Percentiles rank a stretch among this genome's conserved stretches.
phyloP scores from a whole-genome alignment of 2,329 filamentous ascomycete genomes.

The Waltergamsia citrina region DNA sequence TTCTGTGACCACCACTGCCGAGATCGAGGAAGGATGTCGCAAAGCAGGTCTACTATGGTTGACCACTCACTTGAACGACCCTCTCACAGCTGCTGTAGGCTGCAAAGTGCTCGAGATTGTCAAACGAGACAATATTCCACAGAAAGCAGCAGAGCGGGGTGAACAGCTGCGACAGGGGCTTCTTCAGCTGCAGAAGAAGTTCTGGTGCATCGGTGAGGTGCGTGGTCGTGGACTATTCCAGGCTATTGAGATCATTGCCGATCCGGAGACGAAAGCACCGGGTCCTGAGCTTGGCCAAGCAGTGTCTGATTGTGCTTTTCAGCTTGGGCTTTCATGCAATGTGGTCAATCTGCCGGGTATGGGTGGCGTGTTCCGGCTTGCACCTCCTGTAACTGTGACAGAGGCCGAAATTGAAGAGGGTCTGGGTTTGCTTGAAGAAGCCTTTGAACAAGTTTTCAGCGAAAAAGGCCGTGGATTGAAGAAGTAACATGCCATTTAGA shows the following conservation, averaged over 20 bases:
- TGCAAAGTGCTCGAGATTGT: slow-evolving; percentile 46
- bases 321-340: slow-evolving; percentile 47
- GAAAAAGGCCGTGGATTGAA: too few relatives aligned
- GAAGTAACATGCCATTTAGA: too few relatives aligned
- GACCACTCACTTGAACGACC: slow-evolving; percentile 48
- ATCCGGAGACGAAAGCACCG: slow-evolving; percentile 35
- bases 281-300: slow-evolving; percentile 34
- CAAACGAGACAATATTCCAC: slow-evolving; percentile 38
- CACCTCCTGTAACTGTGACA: slow-evolving; percentile 49
- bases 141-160: slow-evolving; percentile 32
- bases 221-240: slow-evolving; percentile 48
- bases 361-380: slow-evolving; percentile 48
- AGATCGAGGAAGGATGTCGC: slow-evolving; percentile 37
- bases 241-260: slow-evolving; percentile 47
- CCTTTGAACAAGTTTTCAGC: slow-evolving; percentile 22
- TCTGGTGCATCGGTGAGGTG: slow-evolving; percentile 53
- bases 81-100: slow-evolving; percentile 41
- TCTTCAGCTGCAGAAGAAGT: slow-evolving; percentile 33
- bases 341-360: slow-evolving; percentile 43
- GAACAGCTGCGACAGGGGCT: slow-evolving; percentile 35
- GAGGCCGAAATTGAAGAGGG: slow-evolving; percentile 39
- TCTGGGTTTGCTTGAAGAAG: slow-evolving; percentile 45
- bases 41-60: slow-evolving; percentile 45
- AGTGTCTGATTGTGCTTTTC: slow-evolving; percentile 36
- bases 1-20: slow-evolving; percentile 44